A percentile compares a stretch with the other conserved stretches of the same genome.
Conservation (phyloP, 352 stramenopile species). For the Discostella stelligera region DNA sequence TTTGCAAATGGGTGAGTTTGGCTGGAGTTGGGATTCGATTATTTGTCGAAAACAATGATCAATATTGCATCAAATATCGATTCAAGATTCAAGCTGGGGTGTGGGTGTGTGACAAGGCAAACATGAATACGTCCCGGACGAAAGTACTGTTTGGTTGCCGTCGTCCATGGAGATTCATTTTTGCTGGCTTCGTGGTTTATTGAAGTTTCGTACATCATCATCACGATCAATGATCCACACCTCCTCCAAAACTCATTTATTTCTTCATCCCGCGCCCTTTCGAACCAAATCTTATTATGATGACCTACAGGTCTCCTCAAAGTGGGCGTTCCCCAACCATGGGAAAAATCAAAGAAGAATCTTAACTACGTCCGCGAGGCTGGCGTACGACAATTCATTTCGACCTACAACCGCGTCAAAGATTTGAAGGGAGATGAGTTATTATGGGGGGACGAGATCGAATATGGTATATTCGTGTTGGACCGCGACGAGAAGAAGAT, state of each 20-base stretch:
- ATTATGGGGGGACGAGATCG: conserved; percentile 98
- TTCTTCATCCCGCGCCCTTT: neutral
- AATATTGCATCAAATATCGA: conserved; percentile 8
- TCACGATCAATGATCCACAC: neutral
- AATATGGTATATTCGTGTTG: conserved; percentile 97
- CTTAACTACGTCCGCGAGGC: conserved; percentile 92
- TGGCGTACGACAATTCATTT: conserved; percentile 96
- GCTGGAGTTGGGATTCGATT: neutral
- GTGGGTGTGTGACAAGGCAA: no score
- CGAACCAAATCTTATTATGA: no score
- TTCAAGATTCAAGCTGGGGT: no score
- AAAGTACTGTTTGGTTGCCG: no score
- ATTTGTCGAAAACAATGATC: no score
- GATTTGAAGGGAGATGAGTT: conserved; percentile 92
- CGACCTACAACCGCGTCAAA: conserved; percentile 94
- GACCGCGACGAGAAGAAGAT: conserved; percentile 87
- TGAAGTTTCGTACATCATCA: neutral
- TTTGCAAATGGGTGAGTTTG: conserved; percentile 39
- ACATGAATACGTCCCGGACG: no score
- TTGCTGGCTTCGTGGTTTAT: no score
- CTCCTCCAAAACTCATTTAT: neutral
- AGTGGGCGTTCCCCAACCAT: conserved; percentile 93
- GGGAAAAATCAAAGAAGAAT: conserved; percentile 93
- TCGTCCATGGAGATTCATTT: no score
- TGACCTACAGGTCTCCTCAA: conserved; percentile 72